Conservation (phyloP, 306 rosid genomes). For the Lathyrus sativus region DNA sequence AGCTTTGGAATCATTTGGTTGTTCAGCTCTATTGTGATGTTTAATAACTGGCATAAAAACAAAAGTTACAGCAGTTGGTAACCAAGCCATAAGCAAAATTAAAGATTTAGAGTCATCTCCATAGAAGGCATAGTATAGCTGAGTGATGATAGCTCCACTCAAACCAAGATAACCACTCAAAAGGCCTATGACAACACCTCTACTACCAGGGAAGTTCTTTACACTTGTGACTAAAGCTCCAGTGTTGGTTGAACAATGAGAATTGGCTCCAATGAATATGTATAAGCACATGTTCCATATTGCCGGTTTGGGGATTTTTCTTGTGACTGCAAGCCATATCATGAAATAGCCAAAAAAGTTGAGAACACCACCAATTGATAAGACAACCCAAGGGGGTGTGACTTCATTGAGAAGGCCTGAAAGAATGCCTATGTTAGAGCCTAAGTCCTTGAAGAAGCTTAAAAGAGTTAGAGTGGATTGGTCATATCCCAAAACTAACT, state of each 20-base stretch:
- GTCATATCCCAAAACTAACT: conserved; percentile 46
- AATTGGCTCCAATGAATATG: conserved; percentile 44
- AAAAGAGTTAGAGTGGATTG: conserved; percentile 47
- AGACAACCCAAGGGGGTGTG: conserved; percentile 46
- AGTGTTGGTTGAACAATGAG: conserved; percentile 52
- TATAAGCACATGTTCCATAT: conserved; percentile 45
- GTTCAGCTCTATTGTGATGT: conserved; percentile 37
- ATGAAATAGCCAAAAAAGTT: conserved; percentile 46
- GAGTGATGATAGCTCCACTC: conserved; percentile 50
- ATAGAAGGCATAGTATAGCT: conserved; percentile 52
- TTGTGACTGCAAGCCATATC: conserved; percentile 51
- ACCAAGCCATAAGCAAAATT: conserved; percentile 66
- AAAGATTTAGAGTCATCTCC: conserved; percentile 54
- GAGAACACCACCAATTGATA: conserved; percentile 45
- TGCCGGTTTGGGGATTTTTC: conserved; percentile 41
- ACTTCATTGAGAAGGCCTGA: conserved; percentile 47
- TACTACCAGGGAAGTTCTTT: conserved; percentile 46
- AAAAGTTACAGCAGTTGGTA: conserved; percentile 59
- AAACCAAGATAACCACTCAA: conserved; percentile 42
- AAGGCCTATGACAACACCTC: conserved; percentile 47
- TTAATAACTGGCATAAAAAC: conserved; percentile 48
- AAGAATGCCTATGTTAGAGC: conserved; percentile 45
- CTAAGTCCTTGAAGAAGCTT: conserved; percentile 49
- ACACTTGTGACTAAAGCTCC: conserved; percentile 48
- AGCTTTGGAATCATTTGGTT: conserved; percentile 49